Base-by-base conservation (phyloP, 169 alveolate genomes). In the Eimeria maxima region DNA sequence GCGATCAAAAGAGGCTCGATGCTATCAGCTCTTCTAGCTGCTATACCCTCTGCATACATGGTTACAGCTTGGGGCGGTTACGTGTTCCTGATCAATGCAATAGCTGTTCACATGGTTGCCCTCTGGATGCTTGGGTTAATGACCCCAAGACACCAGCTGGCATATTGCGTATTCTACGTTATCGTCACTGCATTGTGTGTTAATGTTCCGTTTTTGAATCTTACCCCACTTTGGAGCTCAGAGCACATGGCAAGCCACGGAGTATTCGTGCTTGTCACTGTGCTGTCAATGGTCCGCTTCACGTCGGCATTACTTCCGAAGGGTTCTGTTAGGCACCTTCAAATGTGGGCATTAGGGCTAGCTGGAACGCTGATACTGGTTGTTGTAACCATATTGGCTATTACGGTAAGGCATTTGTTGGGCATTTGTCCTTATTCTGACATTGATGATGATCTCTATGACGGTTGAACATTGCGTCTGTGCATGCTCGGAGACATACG, bases 1-100 rank as follows among this genome's bases (percentile, higher is more conserved):
- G 99, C 99, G 53, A 98, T 99, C 45, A 97, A 99, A 96, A 97
- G 98, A 53, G 99, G 99, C 33, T 97, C 99, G 24, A 97, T 99
- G 73, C 74, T 98, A 24, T 98, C 97, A 33, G 97, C 98, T 2
- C 88, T 97, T 45, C 47, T 97, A 55, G 98, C 99, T 44, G 97
- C 98, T 20, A 91, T 98, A 29, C 97, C 98, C 89, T 91, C 97
- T 95, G 93, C 96, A 93, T 97, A 97, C 96, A 95, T 96, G 97
- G 97, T 99, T 29, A 98, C 99, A 57, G 98, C 99, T 16, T 99
- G 99, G 99, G 99, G 99, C 44, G 99, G 99, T 27, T 99, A 99
- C 97, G 99, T 99, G 45, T 99, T 99, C 97, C 98, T 99, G 47
- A 98, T 99, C 69, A 99, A 99, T 97, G 98, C 99, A 6, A 98